Base-by-base conservation (phyloP, 208 protist genomes). In the Angomonas ambiguus region DNA sequence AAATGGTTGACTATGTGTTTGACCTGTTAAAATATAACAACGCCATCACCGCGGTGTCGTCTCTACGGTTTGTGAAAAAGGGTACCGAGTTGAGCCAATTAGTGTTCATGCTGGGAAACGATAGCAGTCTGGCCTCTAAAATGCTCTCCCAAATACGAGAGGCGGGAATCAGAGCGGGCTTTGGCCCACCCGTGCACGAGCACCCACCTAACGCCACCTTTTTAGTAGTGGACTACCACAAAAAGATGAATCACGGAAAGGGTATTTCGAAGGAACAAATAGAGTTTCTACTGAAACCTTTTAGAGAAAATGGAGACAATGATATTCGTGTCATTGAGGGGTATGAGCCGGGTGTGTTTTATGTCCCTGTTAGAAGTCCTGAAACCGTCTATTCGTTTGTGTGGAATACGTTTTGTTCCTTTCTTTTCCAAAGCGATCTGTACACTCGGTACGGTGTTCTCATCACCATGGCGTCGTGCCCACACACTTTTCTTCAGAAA, bases 1-100 rank as follows among this genome's bases (percentile, higher is more conserved):
- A 87, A 66, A 80, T 95, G 70, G 82, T 92, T 24, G 74, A 90
- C 71, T 95, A 95, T 71, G 31, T 95, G 33, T 62, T 93, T 27
- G 80, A 91, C 22, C 75, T 93, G 13, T 62, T 95, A 10, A 62
- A 77, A 18, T 93, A 92, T 65, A 65, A 85, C 42, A 65, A 77
- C 25, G 82, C 85, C 16, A 63, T 76, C 1, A 87, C 76, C n/a
- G 82, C 89, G 38, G 83, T 95, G 11, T 93, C 87, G 13, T 77
- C 77, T 35, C 65, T 95, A 62, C 81, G 84, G 13, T 88, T 95
- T 64, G 80, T 92, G 35, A 93, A 93, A 65, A 79, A 80, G 28
- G 89, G 86, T 0, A 74, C 71, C 1, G 76, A 84, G 64, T 63
- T 95, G 24, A 71, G 76, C 25, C 89, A 95, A 77, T 65, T 92